These are phyloP conservation scores for Populus simonii DNA, from an alignment of 345 rosid species.

Conservation along the genomic window DNA sequence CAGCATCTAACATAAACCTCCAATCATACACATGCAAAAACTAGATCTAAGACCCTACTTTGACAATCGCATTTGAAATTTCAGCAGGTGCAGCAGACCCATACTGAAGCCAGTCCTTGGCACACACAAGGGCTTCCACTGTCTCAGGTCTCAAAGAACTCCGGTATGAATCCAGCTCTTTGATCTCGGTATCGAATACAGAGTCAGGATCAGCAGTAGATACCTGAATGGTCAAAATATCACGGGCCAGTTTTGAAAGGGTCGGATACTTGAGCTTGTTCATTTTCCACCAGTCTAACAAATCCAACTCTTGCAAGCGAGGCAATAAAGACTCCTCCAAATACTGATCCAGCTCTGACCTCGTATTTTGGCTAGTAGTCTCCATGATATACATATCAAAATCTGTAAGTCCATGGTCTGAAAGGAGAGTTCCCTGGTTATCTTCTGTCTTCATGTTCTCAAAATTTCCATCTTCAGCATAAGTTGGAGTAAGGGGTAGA, in stretches of 20 bases:
- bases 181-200: constrained; percentile 51
- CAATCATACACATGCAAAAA: too few species aligned
- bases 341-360: constrained; percentile 84
- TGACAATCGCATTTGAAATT: constrained; percentile 45
- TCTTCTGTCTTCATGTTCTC: constrained; percentile 35
- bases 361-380: constrained; percentile 62
- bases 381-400: constrained; percentile 79
- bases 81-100: constrained; percentile 33
- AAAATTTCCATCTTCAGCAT: constrained; percentile 48
- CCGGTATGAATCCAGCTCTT: constrained; percentile 68
- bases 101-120: constrained; percentile 79
- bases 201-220: constrained; percentile 53
- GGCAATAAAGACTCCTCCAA: constrained; percentile 80
- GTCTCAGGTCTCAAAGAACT: constrained; percentile 80
- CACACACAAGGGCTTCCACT: constrained; percentile 82
- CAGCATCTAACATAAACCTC: neutral
- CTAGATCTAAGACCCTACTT: constrained; percentile 51
- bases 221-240: constrained; percentile 62
- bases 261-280: constrained; percentile 82
- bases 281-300: constrained; percentile 88
- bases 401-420: constrained; percentile 73
- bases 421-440: constrained; percentile 38
- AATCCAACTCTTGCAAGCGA: constrained; percentile 69
- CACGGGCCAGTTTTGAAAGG: constrained; percentile 82
- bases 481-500: constrained; percentile 56